Base-by-base conservation (phyloP, 148 eudicot genomes). In the Polygonum maritimum region DNA sequence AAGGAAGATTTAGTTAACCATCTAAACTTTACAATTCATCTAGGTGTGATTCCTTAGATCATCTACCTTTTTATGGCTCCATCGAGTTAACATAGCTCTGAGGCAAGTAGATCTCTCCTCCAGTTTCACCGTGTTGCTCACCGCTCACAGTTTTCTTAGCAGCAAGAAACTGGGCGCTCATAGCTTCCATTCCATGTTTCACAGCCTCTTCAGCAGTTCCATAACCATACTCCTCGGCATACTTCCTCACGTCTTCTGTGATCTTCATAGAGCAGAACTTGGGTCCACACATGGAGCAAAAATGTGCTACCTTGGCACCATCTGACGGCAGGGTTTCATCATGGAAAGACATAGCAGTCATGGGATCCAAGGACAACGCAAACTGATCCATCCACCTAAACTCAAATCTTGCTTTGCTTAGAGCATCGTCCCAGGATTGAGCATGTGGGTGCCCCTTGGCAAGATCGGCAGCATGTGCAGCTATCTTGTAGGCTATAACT, bases 201-300 rank as follows among this genome's bases (percentile, higher is more conserved):
- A 95, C 87, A 63, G 96, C 98, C 81, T 95, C 97, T 84, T 95
- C 98, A 0, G 97, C 98, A 77, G 79, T 82, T 48, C 98, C 98
- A 83, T 95, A 95, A 7, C 98, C 98, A 82, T 92, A 96, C 82
- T 95, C 94, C 82, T 90, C 98, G 22, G 98, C 98, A 78, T 95
- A 95, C 82, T 89, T 92, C 79, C 97, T 84, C 22, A 95, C 97
- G 75, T 95, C 98, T 79, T 95, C 97, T 0, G 98, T 95, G 75
- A 95, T 95, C 87, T 92, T 95, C 98, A 95, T 95, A 1, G 98
- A 95, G 72, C 98, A 95, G 73, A 95, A 95, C 84, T 95, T 95
- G 26, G 98, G 98, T 49, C 98, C 98, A 69, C 98, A 95, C 98
- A 95, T 95, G 4, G 98, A 95, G 85, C 98, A 95, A 83, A 95